Conservation (phyloP, 192 early-diverging fungal species). For the Podila verticillata region DNA sequence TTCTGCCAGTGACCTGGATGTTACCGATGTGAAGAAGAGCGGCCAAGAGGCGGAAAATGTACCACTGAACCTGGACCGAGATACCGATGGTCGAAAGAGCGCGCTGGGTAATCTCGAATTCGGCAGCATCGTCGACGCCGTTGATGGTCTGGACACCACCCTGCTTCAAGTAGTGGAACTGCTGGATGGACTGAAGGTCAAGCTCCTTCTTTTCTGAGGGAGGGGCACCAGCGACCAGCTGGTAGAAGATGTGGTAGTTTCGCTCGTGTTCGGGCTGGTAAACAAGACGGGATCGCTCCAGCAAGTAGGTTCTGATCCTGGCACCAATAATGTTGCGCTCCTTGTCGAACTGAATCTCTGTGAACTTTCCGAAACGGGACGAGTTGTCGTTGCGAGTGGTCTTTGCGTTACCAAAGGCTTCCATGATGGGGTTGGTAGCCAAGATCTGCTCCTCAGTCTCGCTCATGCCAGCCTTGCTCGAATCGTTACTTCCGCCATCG, state of each 20-base stretch:
- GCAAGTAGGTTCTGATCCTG: slow-evolving; percentile 93
- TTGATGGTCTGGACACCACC: slow-evolving; percentile 83
- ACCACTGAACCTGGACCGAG: slow-evolving; percentile 82
- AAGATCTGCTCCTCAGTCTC: slow-evolving; percentile 85
- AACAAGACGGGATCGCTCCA: slow-evolving; percentile 95
- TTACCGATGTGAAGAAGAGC: slow-evolving; percentile 96
- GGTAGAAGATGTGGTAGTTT: slow-evolving; percentile 99
- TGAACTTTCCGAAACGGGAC: slow-evolving; percentile 98
- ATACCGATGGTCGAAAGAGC: slow-evolving; percentile 90
- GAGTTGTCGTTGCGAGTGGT: slow-evolving; percentile 99
- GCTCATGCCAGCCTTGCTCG: slow-evolving; percentile 66
- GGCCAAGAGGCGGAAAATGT: slow-evolving; percentile 91
- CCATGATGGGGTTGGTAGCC: slow-evolving; percentile 98
- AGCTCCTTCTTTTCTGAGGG: slow-evolving; percentile 84
- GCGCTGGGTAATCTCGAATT: slow-evolving; percentile 89
- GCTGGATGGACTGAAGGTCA: slow-evolving; percentile 76
- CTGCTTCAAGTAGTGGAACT: slow-evolving; percentile 91
- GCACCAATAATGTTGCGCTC: slow-evolving; percentile 90
- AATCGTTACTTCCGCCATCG: slow-evolving; percentile 64
- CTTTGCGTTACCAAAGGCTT: slow-evolving; percentile 99
- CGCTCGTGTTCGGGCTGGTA: slow-evolving; percentile 94
- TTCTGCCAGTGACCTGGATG: slow-evolving; percentile 83
- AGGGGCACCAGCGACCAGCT: slow-evolving; percentile 92
- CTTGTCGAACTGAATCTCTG: slow-evolving; percentile 88
- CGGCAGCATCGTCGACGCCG: slow-evolving; percentile 91